A percentile compares a stretch with the other conserved stretches of the same genome.
Conservation (phyloP, 495 filamentous ascomycete species). For the Chaetomidium leptoderma region DNA sequence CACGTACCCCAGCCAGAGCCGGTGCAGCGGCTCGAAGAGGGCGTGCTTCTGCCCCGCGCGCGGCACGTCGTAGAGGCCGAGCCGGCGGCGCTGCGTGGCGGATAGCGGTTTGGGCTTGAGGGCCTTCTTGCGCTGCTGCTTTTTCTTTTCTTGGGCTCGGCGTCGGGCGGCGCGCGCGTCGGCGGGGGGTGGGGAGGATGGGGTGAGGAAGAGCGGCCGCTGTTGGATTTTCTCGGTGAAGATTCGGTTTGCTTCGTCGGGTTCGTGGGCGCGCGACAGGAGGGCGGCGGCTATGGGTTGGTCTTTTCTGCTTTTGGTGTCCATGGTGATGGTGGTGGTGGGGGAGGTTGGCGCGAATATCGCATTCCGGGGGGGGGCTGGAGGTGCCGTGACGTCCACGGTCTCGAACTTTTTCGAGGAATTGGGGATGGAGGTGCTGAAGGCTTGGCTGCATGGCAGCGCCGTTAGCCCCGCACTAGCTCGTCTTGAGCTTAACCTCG, state of each 20-base stretch:
- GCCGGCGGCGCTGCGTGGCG: slow-evolving; percentile 68
- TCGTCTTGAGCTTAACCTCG: too few relatives aligned
- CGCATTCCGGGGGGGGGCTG: too few relatives aligned
- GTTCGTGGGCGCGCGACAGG: slow-evolving; percentile 69
- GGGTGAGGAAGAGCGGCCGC: slow-evolving; percentile 74
- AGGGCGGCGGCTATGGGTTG: slow-evolving; percentile 58
- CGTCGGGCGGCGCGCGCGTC: slow-evolving; percentile 66
- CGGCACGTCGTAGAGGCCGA: slow-evolving; percentile 69
- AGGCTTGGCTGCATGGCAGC: neutral
- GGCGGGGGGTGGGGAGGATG: slow-evolving; percentile 59
- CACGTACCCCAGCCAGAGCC: slow-evolving; percentile 80
- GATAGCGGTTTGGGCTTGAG: slow-evolving; percentile 74
- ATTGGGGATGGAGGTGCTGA: neutral
- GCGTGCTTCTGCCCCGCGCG: slow-evolving; percentile 63
- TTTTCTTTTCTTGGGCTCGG: slow-evolving; percentile 49
- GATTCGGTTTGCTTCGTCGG: slow-evolving; percentile 61
- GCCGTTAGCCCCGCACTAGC: too few relatives aligned
- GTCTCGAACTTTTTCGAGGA: neutral
- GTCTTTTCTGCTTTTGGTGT: slow-evolving; percentile 20
- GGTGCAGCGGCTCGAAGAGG: slow-evolving; percentile 70
- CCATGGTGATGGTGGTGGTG: slow-evolving; percentile 13
- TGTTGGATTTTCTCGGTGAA: slow-evolving; percentile 77
- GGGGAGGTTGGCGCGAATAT: neutral
- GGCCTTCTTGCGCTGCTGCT: slow-evolving; percentile 51
- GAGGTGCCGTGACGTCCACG: too few relatives aligned